Percentiles rank a stretch among this genome's conserved stretches.
phyloP scores from a whole-genome alignment of 768 basidiomycete species.

The Inosperma sp. region DNA sequence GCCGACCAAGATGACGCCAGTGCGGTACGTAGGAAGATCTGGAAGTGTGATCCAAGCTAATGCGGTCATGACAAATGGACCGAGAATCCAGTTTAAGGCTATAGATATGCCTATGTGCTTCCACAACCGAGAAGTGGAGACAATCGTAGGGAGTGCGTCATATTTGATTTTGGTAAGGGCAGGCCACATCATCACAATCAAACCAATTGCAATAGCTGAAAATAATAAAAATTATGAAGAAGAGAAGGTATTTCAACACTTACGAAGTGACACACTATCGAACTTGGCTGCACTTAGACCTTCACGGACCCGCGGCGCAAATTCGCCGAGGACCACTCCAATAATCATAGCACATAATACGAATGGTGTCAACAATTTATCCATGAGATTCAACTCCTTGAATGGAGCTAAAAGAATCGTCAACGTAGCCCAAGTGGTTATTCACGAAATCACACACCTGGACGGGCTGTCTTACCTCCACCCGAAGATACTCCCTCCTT shows the following conservation, averaged over 20 bases:
- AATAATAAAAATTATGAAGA: neutral
- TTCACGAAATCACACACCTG: too few relatives aligned
- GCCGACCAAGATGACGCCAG: conserved; percentile 81
- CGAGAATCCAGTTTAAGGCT: conserved; percentile 74
- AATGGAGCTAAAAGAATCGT: too few relatives aligned
- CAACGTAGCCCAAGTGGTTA: too few relatives aligned
- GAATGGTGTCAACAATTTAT: conserved; percentile 59
- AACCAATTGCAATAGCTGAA: conserved; percentile 73
- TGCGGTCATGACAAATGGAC: conserved; percentile 77
- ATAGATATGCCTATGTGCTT: conserved; percentile 64
- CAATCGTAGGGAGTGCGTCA: conserved; percentile 57
- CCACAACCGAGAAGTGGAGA: conserved; percentile 54
- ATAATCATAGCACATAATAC: conserved; percentile 71
- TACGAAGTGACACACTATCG: conserved; percentile 72
- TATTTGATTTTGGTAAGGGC: conserved; percentile 73
- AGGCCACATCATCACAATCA: conserved; percentile 89
- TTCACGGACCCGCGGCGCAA: conserved; percentile 50
- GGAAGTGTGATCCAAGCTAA: conserved; percentile 83
- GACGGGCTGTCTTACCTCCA: too few relatives aligned
- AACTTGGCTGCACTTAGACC: conserved; percentile 61
- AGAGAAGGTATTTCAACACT: conserved; percentile 27
- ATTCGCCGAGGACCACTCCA: conserved; percentile 72
- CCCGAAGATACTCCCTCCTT: too few relatives aligned
- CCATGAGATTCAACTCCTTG: conserved; percentile 44
- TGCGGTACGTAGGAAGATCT: conserved; percentile 68